Evolutionary conservation across 129 eudicot genomes (phyloP), one percentile per base, ranked within the genome.

Genomic region (Glebionis coronaria): DNA sequence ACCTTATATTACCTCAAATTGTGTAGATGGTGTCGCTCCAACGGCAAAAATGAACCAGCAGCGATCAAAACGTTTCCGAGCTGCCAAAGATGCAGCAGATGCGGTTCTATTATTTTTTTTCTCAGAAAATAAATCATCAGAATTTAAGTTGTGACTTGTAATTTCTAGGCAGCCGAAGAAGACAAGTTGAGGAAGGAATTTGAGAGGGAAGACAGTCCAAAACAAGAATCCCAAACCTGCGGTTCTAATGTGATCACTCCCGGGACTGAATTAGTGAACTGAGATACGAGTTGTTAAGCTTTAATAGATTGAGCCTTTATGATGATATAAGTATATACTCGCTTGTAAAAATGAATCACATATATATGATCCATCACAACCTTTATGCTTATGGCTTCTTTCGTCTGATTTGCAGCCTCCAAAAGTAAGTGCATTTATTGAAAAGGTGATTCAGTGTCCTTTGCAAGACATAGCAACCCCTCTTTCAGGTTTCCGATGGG

Each of bases 41-140:
- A 86, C 95, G 81, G 97, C 97, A 14, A 90, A 90, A 79, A 90
- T 90, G 97, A 90, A 90, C 77, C 97, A 90, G 70, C 97, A 90
- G 71, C 77, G 97, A 44, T 90, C 95, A 57, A 86, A 95, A 74
- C 95, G 97, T 68, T 90, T 90, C 65, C 78, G 97, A 70, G 95
- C 97, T 56, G 97, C 97, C 29, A 86, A 90, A 76, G 97, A 86
- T 84, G 95, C 97, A 46, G 86, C 95, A 40, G 97, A 90, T 70
- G 88, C 87, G 68, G 97, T 90, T 23, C 25, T 23, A 23, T 23
- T 23, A 23, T 23, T 23, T 23, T 23, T 23, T 23, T 2, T 23
- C 1, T 23, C 25, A 23, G 25, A 65, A 27, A 69, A 68, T 68
- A 21, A 16, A 35, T 60, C 42, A 13, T 9, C 63, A 25, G 93